A percentile compares a stretch with the other conserved stretches of the same genome.
Evolutionary conservation across 176 grass and related monocot genomes (phyloP).

Genomic region (Thinopyrum elongatum): DNA sequence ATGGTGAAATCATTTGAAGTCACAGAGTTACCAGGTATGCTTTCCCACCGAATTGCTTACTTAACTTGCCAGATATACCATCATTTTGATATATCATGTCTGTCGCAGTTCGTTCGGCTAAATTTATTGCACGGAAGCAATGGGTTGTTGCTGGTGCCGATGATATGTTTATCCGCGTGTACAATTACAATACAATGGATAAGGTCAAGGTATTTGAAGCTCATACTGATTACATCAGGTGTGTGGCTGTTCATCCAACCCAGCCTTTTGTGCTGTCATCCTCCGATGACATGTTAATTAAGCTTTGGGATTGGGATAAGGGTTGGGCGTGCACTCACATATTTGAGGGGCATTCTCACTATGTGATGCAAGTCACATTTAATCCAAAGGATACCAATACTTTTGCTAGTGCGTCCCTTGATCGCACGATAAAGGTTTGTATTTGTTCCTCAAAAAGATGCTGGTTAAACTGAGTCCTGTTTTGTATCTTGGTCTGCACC

Average conservation of each 20-base stretch:
- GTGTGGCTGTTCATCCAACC: conserved; percentile 96
- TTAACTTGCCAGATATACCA: background rate
- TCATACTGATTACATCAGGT: conserved; percentile 93
- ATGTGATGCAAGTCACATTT: conserved; percentile 99
- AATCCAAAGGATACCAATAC: conserved; percentile 99
- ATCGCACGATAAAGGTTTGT: conserved; percentile 91
- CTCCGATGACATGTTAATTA: conserved; percentile 99
- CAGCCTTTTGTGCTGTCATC: conserved; percentile 95
- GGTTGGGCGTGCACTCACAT: conserved; percentile 97
- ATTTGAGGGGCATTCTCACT: conserved; percentile 98
- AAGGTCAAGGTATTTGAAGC: conserved; percentile 95
- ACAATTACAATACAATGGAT: conserved; percentile 96
- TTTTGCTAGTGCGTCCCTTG: conserved; percentile 96
- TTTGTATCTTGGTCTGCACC: conserved; percentile 15
- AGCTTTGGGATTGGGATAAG: conserved; percentile 99
- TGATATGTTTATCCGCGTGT: conserved; percentile 96
- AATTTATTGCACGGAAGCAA: conserved; percentile 92
- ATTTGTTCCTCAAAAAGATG: background rate
- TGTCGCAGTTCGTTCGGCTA: conserved; percentile 84
- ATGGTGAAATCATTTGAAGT: conserved; percentile 99
- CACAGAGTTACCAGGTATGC: conserved; percentile 88
- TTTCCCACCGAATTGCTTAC: background rate
- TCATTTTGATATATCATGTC: conserved; percentile 28
- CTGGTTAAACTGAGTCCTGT: background rate
- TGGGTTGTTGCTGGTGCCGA: conserved; percentile 97